phyloP scores from a whole-genome alignment of 139 green algal species.

The Bryopsis sp. region DNA sequence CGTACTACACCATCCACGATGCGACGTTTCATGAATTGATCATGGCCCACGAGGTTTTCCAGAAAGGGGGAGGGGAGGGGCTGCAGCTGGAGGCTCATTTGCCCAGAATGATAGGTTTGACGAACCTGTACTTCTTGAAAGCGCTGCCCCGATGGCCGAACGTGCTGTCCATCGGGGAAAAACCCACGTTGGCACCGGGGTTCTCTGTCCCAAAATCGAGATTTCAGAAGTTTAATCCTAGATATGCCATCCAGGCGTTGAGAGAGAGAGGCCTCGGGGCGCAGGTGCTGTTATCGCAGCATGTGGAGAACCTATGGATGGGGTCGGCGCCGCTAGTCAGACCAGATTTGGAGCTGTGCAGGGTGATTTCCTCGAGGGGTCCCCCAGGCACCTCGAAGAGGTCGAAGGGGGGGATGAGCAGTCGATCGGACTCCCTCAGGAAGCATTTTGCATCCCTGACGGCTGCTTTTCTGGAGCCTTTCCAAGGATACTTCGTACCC shows the following conservation, averaged over 20 bases:
- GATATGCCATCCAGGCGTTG: slow-evolving; percentile 19
- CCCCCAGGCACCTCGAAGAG: neutral
- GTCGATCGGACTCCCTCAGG: slow-evolving; percentile 27
- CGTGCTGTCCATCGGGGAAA: slow-evolving; percentile 27
- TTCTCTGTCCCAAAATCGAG: neutral
- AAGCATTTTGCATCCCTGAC: slow-evolving; percentile 77
- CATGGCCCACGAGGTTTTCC: neutral
- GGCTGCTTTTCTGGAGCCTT: slow-evolving; percentile 58
- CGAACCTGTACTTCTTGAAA: slow-evolving; percentile 88
- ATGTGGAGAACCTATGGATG: slow-evolving; percentile 46
- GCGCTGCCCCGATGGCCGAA: slow-evolving; percentile 23
- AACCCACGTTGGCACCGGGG: neutral
- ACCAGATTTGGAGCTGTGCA: slow-evolving; percentile 6
- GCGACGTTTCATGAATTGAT: slow-evolving; percentile 35
- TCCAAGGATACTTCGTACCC: slow-evolving; percentile 55
- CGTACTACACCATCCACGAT: slow-evolving; percentile 93
- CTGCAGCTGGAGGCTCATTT: slow-evolving; percentile 23
- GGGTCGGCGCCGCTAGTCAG: neutral
- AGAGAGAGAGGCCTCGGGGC: slow-evolving; percentile 23
- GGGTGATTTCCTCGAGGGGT: neutral
- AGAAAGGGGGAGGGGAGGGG: slow-evolving; percentile 15
- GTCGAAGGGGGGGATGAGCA: too few relatives aligned
- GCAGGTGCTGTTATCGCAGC: slow-evolving; percentile 37
- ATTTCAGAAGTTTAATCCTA: slow-evolving; percentile 16
- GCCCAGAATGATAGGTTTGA: slow-evolving; percentile 72